Conservation (phyloP, 306 rosid genomes). For the Rosa rugosa region DNA sequence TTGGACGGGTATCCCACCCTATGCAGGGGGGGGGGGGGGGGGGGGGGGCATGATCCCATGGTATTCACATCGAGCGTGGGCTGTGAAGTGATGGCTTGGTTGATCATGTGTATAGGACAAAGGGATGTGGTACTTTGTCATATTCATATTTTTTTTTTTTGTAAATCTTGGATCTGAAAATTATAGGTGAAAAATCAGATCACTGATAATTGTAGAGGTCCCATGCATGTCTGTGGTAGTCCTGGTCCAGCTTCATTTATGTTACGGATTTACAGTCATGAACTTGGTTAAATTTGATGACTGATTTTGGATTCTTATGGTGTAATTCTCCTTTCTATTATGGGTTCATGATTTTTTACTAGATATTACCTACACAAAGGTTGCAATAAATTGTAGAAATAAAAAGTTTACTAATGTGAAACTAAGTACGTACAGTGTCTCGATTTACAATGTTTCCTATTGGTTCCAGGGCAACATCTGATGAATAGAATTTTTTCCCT, state of each 20-base stretch:
- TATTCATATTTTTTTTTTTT: background rate
- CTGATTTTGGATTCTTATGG: background rate
- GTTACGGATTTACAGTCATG: background rate
- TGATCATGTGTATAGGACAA: background rate
- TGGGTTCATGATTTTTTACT: background rate
- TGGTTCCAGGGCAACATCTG: background rate
- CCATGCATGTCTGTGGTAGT: background rate
- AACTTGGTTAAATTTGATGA: background rate
- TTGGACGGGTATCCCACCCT: background rate
- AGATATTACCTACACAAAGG: too few species aligned
- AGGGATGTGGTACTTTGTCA: background rate
- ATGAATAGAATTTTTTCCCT: background rate
- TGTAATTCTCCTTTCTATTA: background rate
- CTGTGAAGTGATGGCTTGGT: background rate
- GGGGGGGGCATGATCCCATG: background rate
- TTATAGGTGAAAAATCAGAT: background rate
- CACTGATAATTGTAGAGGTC: background rate
- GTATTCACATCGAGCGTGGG: constrained; percentile 7
- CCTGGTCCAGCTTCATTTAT: background rate
- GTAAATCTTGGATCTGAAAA: background rate
- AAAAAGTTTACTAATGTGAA: background rate
- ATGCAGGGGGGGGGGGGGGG: too few species aligned
- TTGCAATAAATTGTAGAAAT: background rate
- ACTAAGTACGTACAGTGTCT: background rate
- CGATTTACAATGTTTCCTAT: background rate